These are phyloP conservation scores for Calonectria honghensis DNA, from an alignment of 2,329 filamentous ascomycete species.

Conservation along the genomic window DNA sequence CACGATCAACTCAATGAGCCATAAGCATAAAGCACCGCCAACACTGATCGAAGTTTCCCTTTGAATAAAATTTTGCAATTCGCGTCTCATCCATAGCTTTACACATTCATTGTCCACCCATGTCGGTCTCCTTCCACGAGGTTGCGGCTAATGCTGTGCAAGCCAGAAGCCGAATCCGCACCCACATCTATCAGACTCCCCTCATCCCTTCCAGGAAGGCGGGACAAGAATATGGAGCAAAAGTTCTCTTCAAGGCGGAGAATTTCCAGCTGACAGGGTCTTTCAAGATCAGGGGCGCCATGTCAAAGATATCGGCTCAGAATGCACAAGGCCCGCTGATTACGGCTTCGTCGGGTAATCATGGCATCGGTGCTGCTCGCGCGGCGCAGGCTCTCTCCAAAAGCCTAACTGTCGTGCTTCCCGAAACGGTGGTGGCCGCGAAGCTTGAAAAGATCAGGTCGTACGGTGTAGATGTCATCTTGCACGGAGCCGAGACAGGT, in stretches of 20 bases:
- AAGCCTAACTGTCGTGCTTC: neutral
- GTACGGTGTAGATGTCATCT: slow-evolving; percentile 14
- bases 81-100: too few relatives aligned
- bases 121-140: neutral
- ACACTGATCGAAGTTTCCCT: neutral
- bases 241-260: slow-evolving; percentile 50
- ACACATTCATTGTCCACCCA: neutral
- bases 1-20: neutral
- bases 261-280: slow-evolving; percentile 54
- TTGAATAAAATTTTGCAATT: neutral
- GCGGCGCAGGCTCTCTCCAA: neutral
- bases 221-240: slow-evolving; percentile 3
- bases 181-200: slow-evolving; percentile 4
- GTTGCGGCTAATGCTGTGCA: slow-evolving; percentile 15
- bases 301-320: slow-evolving; percentile 50
- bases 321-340: slow-evolving; percentile 37
- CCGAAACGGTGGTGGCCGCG: neutral
- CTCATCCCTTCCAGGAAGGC: slow-evolving; percentile 8
- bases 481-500: neutral
- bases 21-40: too few relatives aligned
- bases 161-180: neutral
- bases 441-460: slow-evolving; percentile 23
- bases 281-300: slow-evolving; percentile 54
- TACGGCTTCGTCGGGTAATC: slow-evolving; percentile 33
- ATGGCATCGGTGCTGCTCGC: slow-evolving; percentile 9